Conservation (phyloP, 306 rosid genomes). For the Vigna unguiculata region DNA sequence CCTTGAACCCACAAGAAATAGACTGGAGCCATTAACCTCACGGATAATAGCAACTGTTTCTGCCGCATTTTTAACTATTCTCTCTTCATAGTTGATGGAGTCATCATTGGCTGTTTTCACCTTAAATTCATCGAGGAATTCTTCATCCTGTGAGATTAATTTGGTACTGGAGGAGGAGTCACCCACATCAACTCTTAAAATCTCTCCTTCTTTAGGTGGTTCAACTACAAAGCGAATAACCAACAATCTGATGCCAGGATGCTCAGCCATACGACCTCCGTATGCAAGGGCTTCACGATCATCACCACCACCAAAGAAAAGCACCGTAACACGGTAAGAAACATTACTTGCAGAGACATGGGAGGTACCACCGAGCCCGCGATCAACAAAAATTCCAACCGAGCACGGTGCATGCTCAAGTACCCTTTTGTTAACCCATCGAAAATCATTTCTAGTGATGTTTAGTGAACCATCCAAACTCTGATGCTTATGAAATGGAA, state of each 20-base stretch:
- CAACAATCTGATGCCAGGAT: constrained; percentile 75
- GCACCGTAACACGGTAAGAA: constrained; percentile 60
- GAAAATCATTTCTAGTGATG: constrained; percentile 60
- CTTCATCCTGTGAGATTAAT: constrained; percentile 52
- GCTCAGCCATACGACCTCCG: constrained; percentile 78
- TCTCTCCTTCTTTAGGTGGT: constrained; percentile 48
- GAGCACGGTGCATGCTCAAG: constrained; percentile 83
- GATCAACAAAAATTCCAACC: constrained; percentile 80
- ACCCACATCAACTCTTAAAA: constrained; percentile 47
- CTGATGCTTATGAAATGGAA: constrained; percentile 92
- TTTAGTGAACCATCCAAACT: constrained; percentile 70
- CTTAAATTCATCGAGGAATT: constrained; percentile 55
- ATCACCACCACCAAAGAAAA: constrained; percentile 89
- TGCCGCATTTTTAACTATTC: constrained; percentile 40
- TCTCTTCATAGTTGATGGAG: constrained; percentile 61
- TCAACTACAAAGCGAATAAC: constrained; percentile 62
- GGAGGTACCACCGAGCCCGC: constrained; percentile 82
- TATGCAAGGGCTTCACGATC: constrained; percentile 86
- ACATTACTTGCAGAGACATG: constrained; percentile 77
- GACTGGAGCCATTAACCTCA: constrained; percentile 55
- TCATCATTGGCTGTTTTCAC: constrained; percentile 44
- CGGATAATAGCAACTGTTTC: constrained; percentile 51
- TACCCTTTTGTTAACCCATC: constrained; percentile 68
- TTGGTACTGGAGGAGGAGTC: constrained; percentile 43
- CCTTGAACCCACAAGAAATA: constrained; percentile 62